These are phyloP conservation scores for Mycena leptocephala DNA, from an alignment of 768 basidiomycete genomes.

Conservation along the genomic window DNA sequence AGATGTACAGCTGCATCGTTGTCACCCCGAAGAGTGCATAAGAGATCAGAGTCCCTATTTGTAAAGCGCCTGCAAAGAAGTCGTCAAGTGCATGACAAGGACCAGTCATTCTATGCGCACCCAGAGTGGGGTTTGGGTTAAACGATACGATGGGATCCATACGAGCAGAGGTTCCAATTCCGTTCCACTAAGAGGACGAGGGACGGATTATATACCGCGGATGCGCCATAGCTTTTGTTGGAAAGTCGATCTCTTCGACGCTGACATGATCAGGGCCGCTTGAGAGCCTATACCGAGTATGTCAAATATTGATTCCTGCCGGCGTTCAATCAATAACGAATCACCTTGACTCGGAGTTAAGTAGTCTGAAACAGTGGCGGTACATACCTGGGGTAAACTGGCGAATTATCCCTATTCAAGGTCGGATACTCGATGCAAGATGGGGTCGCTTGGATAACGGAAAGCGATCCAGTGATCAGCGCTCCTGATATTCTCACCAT, in stretches of 20 bases:
- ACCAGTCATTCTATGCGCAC: constrained; percentile 2
- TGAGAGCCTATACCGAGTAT: not conserved
- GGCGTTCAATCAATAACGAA: not conserved
- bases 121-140: not conserved
- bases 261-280: not conserved
- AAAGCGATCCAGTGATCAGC: not conserved
- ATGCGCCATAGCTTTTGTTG: not conserved
- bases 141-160: constrained; percentile 5
- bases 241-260: not conserved
- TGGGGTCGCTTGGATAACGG: not conserved
- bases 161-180: not conserved
- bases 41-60: constrained; percentile 1
- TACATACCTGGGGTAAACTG: not conserved
- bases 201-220: not conserved
- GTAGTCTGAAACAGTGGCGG: not conserved
- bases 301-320: not conserved
- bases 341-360: not conserved
- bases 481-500: not conserved
- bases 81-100: not conserved
- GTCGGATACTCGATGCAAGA: not conserved
- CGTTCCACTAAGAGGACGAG: not conserved
- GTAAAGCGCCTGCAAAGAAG: no score
- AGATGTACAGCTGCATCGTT: constrained; percentile 15
- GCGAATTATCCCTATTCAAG: not conserved
- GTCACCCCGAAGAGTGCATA: constrained; percentile 15